A percentile compares a stretch with the other conserved stretches of the same genome.
These are phyloP conservation scores for Saccharomyces hybrid DNA, from an alignment of 1,139 yeast species.

Conservation along the genomic window DNA sequence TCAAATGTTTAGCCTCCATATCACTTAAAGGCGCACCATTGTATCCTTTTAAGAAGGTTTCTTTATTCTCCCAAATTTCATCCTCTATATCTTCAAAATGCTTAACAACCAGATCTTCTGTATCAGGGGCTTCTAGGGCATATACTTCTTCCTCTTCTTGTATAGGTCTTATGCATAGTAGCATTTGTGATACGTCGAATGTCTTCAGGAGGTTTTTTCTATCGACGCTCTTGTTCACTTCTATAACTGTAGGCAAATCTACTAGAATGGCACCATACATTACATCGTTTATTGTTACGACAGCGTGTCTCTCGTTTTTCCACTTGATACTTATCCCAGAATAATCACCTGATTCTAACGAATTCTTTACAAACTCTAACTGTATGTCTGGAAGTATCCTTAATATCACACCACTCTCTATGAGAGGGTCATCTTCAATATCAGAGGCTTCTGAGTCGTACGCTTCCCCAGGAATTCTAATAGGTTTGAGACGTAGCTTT, in stretches of 20 bases:
- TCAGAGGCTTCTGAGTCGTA: constrained; percentile 97
- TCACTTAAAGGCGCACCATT: constrained; percentile 29
- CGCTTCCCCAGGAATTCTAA: constrained; percentile 86
- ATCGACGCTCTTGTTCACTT: constrained; percentile 83
- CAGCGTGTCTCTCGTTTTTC: constrained; percentile 68
- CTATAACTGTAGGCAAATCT: constrained; percentile 86
- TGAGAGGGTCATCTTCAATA: constrained; percentile 84
- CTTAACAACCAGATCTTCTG: constrained; percentile 31
- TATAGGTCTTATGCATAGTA: constrained; percentile 62
- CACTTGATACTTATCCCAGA: constrained; percentile 68
- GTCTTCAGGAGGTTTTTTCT: constrained; percentile 83
- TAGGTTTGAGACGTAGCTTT: constrained; percentile 70
- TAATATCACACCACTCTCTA: constrained; percentile 78
- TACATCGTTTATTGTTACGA: constrained; percentile 46
- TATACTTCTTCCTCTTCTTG: constrained; percentile 47
- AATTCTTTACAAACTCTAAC: constrained; percentile 66
- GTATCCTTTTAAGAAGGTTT: constrained; percentile 17
- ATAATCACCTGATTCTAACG: constrained; percentile 76
- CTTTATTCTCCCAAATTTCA: constrained; percentile 26
- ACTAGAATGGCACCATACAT: constrained; percentile 73
- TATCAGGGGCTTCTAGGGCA: constrained; percentile 22
- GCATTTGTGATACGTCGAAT: constrained; percentile 77
- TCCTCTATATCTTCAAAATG: constrained; percentile 31
- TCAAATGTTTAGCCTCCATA: constrained; percentile 39
- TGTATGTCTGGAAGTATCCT: constrained; percentile 64